phyloP scores from a whole-genome alignment of 306 rosid species.

The Vigna angularis region DNA sequence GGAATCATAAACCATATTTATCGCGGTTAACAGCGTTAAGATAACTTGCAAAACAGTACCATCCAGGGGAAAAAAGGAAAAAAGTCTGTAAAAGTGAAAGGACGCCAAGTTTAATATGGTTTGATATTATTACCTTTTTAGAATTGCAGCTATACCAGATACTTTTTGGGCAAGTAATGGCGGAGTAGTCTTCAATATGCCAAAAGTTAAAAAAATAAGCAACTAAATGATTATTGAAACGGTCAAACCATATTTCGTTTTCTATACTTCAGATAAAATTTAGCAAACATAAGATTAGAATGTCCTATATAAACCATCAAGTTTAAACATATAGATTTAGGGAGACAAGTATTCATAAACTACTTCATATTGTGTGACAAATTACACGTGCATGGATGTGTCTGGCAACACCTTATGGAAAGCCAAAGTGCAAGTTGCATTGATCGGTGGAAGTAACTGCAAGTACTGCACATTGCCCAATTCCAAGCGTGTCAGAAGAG shows the following conservation, averaged over 20 bases:
- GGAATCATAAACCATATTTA: slow-evolving; percentile 32
- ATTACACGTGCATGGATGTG: slow-evolving; percentile 32
- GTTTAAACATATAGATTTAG: slow-evolving; percentile 12
- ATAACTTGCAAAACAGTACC: slow-evolving; percentile 6
- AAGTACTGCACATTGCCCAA: slow-evolving; percentile 81
- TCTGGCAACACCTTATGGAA: slow-evolving; percentile 72
- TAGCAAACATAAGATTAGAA: slow-evolving; percentile 30
- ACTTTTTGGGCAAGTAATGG: slow-evolving; percentile 70
- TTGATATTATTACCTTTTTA: slow-evolving; percentile 63
- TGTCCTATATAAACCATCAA: slow-evolving; percentile 26
- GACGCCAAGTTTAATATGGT: slow-evolving; percentile 11
- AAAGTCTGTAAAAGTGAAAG: slow-evolving; percentile 23
- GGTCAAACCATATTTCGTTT: slow-evolving; percentile 26
- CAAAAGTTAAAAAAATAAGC: slow-evolving; percentile 29
- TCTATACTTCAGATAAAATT: slow-evolving; percentile 35
- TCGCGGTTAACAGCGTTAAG: slow-evolving; percentile 9
- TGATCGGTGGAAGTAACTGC: slow-evolving; percentile 75
- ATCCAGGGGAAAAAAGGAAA: slow-evolving; percentile 27
- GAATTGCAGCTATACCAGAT: slow-evolving; percentile 69
- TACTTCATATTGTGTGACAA: slow-evolving; percentile 22
- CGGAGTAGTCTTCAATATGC: slow-evolving; percentile 73
- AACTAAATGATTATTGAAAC: slow-evolving; percentile 30
- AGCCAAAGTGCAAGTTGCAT: slow-evolving; percentile 74
- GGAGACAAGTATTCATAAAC: slow-evolving; percentile 15
- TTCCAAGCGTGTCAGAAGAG: slow-evolving; percentile 92